These are phyloP conservation scores for Aspergillus vadensis DNA, from an alignment of 2,329 filamentous ascomycete genomes.

Conservation along the genomic window DNA sequence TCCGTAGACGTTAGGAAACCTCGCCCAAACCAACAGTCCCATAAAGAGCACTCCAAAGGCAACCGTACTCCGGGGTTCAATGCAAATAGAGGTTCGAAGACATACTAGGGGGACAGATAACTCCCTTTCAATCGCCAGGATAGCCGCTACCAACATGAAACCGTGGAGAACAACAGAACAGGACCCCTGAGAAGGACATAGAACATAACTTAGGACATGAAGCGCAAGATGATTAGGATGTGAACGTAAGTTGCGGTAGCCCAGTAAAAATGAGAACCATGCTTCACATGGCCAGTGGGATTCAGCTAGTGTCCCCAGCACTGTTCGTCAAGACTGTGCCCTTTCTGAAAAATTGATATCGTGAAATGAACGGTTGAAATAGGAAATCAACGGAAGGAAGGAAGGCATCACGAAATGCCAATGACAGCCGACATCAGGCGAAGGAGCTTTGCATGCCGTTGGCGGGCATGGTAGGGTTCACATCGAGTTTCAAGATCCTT, in stretches of 20 bases:
- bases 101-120: conserved; percentile 18
- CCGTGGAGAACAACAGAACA: conserved; percentile 18
- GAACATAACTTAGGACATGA: neutral
- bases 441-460: conserved; percentile 38
- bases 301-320: neutral
- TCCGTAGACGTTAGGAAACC: conserved; percentile 12
- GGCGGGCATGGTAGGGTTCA: conserved; percentile 29
- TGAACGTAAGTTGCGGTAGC: neutral
- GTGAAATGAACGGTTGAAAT: neutral
- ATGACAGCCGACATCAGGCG: conserved; percentile 25
- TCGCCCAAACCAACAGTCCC: conserved; percentile 16
- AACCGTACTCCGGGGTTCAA: conserved; percentile 29
- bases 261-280: neutral
- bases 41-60: conserved; percentile 18
- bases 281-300: neutral
- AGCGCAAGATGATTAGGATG: neutral
- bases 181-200: neutral
- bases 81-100: conserved; percentile 27
- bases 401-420: neutral
- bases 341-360: conserved; percentile 1
- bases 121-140: conserved; percentile 18
- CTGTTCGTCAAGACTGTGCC: neutral
- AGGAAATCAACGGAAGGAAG: neutral
- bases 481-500: conserved; percentile 50
- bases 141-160: conserved; percentile 17